These are phyloP conservation scores for Phytophthora sansomeana DNA, from an alignment of 352 stramenopile genomes.

Conservation along the genomic window DNA sequence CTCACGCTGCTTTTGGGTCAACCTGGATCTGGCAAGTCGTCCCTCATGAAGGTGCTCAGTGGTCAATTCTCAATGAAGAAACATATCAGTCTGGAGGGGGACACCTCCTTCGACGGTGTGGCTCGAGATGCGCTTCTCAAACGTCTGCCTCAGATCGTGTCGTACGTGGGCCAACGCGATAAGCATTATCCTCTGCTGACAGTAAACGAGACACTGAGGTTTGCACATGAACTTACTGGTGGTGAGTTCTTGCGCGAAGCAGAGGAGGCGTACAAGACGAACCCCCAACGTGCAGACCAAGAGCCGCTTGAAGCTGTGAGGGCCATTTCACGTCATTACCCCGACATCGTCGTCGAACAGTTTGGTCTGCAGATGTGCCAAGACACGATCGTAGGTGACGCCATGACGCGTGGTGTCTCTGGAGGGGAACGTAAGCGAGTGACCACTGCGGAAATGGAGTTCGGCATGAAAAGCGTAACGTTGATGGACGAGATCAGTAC, in stretches of 20 bases:
- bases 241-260: slow-evolving; percentile 22
- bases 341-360: slow-evolving; percentile 45
- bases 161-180: slow-evolving; percentile 27
- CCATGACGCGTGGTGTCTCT: slow-evolving; percentile 65
- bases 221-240: slow-evolving; percentile 22
- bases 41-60: slow-evolving; percentile 25
- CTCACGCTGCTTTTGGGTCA: slow-evolving; percentile 30
- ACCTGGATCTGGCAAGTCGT: slow-evolving; percentile 23
- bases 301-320: slow-evolving; percentile 25
- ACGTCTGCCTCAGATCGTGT: slow-evolving; percentile 26
- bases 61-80: slow-evolving; percentile 37
- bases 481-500: slow-evolving; percentile 94
- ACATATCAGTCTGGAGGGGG: slow-evolving; percentile 28
- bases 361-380: slow-evolving; percentile 32
- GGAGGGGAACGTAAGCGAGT: slow-evolving; percentile 79
- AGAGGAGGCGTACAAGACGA: slow-evolving; percentile 11
- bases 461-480: slow-evolving; percentile 68
- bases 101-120: slow-evolving; percentile 25
- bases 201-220: slow-evolving; percentile 25
- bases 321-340: slow-evolving; percentile 32
- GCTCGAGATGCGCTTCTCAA: slow-evolving; percentile 3
- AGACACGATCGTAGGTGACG: slow-evolving; percentile 52
- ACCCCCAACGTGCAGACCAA: not conserved
- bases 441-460: slow-evolving; percentile 76
- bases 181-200: slow-evolving; percentile 33